Percentiles rank a stretch among this genome's conserved stretches.
These are phyloP conservation scores for Diaporthe ampelina DNA, from an alignment of 2,329 filamentous ascomycete genomes.

Conservation along the genomic window DNA sequence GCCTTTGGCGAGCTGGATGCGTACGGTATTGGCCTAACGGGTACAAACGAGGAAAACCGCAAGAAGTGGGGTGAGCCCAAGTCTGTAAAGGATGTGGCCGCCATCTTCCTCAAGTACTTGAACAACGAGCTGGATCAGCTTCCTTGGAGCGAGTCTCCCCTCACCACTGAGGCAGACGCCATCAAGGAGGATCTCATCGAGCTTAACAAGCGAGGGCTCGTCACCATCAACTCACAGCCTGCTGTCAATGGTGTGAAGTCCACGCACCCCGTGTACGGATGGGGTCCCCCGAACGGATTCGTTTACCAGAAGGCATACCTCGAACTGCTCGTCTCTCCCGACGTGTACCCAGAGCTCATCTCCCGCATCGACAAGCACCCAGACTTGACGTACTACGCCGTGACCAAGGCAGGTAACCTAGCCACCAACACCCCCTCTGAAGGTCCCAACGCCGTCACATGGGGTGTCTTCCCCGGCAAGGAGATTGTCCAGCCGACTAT, in stretches of 20 bases:
- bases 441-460: constrained; percentile 97
- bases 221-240: constrained; percentile 98
- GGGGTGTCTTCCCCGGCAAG: constrained; percentile 98
- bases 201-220: constrained; percentile 86
- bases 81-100: constrained; percentile 82
- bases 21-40: constrained; percentile 93
- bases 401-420: constrained; percentile 85
- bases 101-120: constrained; percentile 89
- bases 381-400: constrained; percentile 93
- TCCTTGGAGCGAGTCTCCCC: constrained; percentile 93
- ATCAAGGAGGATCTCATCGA: constrained; percentile 84
- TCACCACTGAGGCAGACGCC: constrained; percentile 83
- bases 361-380: constrained; percentile 81
- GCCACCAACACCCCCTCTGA: constrained; percentile 88
- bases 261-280: constrained; percentile 87
- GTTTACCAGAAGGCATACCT: constrained; percentile 99
- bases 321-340: constrained; percentile 88
- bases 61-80: constrained; percentile 93
- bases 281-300: constrained; percentile 95
- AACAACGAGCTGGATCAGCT: constrained; percentile 83
- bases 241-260: constrained; percentile 93
- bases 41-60: constrained; percentile 95
- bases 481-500: constrained; percentile 99
- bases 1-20: constrained; percentile 96
- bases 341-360: constrained; percentile 82